Evolutionary conservation across 805 yeast species (phyloP), one percentile per base, ranked within the genome.

Genomic region (Teunomyces barrocoloradensis): DNA sequence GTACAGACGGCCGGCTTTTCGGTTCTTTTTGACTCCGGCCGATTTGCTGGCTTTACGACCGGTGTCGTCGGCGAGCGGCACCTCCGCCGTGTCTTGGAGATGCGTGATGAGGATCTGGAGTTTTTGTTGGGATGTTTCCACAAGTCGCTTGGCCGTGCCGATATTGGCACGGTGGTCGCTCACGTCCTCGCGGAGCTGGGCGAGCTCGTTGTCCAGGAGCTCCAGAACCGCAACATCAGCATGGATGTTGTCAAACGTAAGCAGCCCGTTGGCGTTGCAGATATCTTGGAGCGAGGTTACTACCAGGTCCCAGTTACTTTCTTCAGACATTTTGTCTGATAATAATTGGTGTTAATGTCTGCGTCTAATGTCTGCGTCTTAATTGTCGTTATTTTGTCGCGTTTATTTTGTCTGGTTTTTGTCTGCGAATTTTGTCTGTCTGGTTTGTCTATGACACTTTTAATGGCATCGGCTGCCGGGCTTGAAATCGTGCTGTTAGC

Each of bases 241-340:
- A 51, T 64, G 61, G n/a, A 61, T 51, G 37, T 64, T 59, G 51
- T 82, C 84, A 47, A 85, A 78, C 2, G 77, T 62, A 4, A 71
- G 60, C 11, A 77, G 70, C 54, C 81, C 87, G 56, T 83, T 83
- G 23, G 81, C 73, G 52, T 80, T 84, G 61, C 81, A 81, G 9
- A 84, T 74, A 54, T 85, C 90, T 59, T 85, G 90, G 15, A 85
- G 66, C 1, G 86, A 81, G 5, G 89, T 75, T 2, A 82, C 69
- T 5, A 83, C 83, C 27, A 78, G 75, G 55, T 82, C 87, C 92
- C 92, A 85, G 55, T 79, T 76, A 1, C 85, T 81, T 21, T 80
- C 84, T 46, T 58, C 61, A 36, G 48, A 42, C 54, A 48, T 47
- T 32, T 18, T 21, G 40, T 15, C 34, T 44, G 34, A n/a, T 5